Evolutionary conservation across 371 early-diverging fungal species (phyloP), one percentile per base, ranked within the genome.

Genomic region (Saksenaea vasiformis): DNA sequence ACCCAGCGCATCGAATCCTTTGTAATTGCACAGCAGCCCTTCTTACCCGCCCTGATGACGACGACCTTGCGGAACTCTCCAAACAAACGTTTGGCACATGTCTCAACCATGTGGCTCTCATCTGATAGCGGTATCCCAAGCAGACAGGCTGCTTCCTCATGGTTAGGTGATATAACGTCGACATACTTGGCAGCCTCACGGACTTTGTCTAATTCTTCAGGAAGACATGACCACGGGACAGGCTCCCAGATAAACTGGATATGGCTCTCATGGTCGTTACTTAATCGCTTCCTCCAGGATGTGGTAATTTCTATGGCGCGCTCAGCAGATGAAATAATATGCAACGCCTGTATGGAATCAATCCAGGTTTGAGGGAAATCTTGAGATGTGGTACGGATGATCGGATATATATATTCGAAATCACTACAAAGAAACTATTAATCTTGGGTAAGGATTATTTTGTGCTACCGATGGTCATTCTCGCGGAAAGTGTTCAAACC

Each of bases 351-450:
- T 2, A 77, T 56, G 0, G 79, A 76, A 14, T 64, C 10, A 5
- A 79, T 69, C 82, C 82, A 82, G 8, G 43, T 64, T 0, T 73
- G 68, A 2, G 79, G 78, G n/a, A 74, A 76, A 58, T 79, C 76
- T 1, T 11, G 11, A 1, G 82, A 69, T 11, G 68, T 71, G 8
- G 68, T 70, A 13, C 73, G 68, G 47, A 82, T 79, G 39, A 77
- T 79, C 2, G 79, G 79, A 57, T 82, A 72, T 24, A 70, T 69
- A 27, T 79, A 82, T 39, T 75, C 74, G 51, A 79, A 79, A 47
- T 78, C 80, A n/a, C 76, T 73, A 54, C 26, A 0, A 38, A 5
- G 31, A 37, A 36, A 56, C 31, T 4, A 62, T 14, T 13, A 28
- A 36, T 36, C 11, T 2, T 13, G 9, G 2, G 22, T 53, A 7